These are phyloP conservation scores for Amanita phalloides DNA, from an alignment of 768 basidiomycete genomes.

Conservation along the genomic window DNA sequence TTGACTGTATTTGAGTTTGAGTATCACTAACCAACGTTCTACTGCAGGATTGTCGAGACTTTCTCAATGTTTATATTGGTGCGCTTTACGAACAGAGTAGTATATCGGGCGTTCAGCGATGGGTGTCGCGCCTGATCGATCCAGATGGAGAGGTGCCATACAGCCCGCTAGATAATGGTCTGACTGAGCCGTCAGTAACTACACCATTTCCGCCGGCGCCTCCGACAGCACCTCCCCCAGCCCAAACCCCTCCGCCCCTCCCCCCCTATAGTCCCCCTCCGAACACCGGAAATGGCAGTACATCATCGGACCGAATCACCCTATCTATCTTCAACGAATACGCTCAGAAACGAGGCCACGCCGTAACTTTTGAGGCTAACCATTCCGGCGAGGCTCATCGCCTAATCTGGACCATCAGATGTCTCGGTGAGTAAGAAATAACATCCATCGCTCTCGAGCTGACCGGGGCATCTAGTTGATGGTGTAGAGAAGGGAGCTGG, in stretches of 20 bases:
- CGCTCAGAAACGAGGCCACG: not conserved
- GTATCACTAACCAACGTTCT: not conserved
- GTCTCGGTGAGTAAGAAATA: not conserved
- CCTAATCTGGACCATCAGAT: not conserved
- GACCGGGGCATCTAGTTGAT: not conserved
- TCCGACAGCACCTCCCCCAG: not conserved
- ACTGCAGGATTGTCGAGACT: slow-evolving; percentile 1
- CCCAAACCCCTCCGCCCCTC: not conserved
- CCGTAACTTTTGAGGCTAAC: not conserved
- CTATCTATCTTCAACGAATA: not conserved
- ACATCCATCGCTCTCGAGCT: not conserved
- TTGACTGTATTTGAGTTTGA: not conserved
- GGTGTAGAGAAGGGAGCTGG: not conserved
- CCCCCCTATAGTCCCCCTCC: not conserved
- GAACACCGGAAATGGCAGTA: not conserved
- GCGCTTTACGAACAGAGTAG: not conserved
- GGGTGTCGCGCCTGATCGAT: slow-evolving; percentile 5
- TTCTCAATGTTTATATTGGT: not conserved
- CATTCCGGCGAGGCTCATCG: slow-evolving; percentile 1
- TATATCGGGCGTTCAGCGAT: not conserved
- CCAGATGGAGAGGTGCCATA: not conserved
- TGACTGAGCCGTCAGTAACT: too few relatives aligned
- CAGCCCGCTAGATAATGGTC: not conserved
- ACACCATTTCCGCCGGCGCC: not conserved
- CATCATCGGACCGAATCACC: not conserved